Evolutionary conservation across 768 basidiomycete genomes (phyloP).

Genomic region (Trametes meyenii): DNA sequence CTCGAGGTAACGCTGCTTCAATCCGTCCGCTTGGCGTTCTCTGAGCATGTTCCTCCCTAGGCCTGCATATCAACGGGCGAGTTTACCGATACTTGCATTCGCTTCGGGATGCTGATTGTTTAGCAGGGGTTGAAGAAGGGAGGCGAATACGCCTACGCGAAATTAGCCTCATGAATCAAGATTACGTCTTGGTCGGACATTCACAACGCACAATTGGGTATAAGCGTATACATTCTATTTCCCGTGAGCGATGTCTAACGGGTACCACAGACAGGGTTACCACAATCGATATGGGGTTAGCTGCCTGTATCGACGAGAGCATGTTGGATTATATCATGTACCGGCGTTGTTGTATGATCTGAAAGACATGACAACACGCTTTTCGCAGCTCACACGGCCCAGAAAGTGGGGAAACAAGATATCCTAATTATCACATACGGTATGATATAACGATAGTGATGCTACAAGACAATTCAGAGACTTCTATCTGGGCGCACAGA

Average conservation of each 20-base stretch:
- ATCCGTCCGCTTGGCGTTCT: background rate
- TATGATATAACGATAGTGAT: constrained; percentile 1
- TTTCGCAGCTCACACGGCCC: too few species aligned
- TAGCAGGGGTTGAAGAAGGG: constrained; percentile 32
- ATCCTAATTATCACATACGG: background rate
- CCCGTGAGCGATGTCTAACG: too few species aligned
- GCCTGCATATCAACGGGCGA: constrained; percentile 25
- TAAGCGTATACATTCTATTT: background rate
- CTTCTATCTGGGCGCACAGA: constrained; percentile 4
- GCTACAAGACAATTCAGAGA: constrained; percentile 11
- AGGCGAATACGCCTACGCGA: constrained; percentile 37
- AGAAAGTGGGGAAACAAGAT: background rate
- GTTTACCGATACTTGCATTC: background rate
- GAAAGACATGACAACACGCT: too few species aligned
- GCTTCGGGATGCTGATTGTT: background rate
- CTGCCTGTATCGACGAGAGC: too few species aligned
- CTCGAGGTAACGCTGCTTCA: constrained; percentile 32
- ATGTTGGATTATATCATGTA: too few species aligned
- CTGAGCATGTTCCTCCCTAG: background rate
- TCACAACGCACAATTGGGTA: background rate
- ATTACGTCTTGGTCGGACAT: background rate
- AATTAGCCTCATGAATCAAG: background rate
- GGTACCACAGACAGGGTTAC: too few species aligned
- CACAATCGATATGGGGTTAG: too few species aligned
- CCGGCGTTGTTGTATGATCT: too few species aligned